These are phyloP conservation scores for Myxozyma monticola DNA, from an alignment of 805 yeast species.

Conservation along the genomic window DNA sequence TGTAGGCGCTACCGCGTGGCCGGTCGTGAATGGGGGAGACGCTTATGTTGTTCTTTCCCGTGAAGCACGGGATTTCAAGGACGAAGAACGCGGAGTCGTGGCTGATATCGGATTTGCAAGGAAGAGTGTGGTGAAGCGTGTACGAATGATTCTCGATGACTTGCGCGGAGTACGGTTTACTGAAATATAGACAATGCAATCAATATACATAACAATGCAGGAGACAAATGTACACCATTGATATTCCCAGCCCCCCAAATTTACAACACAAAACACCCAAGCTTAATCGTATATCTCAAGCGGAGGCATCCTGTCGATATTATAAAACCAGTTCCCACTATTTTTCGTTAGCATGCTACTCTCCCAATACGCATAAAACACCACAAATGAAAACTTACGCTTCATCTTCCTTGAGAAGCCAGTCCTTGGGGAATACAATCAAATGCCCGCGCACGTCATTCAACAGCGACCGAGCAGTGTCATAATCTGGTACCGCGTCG, in stretches of 20 bases:
- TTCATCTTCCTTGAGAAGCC: conserved; percentile 85
- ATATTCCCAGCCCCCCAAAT: too few relatives aligned
- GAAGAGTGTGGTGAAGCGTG: not conserved
- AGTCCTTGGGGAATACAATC: conserved; percentile 87
- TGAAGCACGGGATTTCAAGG: not conserved
- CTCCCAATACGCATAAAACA: not conserved
- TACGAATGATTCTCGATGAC: conserved; percentile 1
- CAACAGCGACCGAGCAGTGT: conserved; percentile 72
- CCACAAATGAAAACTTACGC: conserved; percentile 22
- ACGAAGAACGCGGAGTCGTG: conserved; percentile 5
- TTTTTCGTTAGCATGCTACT: conserved; percentile 1
- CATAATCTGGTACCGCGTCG: conserved; percentile 57
- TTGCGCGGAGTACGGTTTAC: conserved; percentile 3
- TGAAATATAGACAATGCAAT: too few relatives aligned
- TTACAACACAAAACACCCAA: too few relatives aligned
- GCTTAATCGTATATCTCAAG: conserved; percentile 83
- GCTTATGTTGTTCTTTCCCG: conserved; percentile 4
- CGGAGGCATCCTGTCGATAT: conserved; percentile 91
- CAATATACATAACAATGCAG: too few relatives aligned
- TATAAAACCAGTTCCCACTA: conserved; percentile 92
- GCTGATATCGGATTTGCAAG: not conserved
- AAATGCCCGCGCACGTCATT: conserved; percentile 78
- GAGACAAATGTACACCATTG: too few relatives aligned
- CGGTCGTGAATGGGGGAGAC: conserved; percentile 15
- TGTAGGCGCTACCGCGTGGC: conserved; percentile 7